phyloP scores from a whole-genome alignment of 2,329 filamentous ascomycete species.

The Paecilomyces formosus region DNA sequence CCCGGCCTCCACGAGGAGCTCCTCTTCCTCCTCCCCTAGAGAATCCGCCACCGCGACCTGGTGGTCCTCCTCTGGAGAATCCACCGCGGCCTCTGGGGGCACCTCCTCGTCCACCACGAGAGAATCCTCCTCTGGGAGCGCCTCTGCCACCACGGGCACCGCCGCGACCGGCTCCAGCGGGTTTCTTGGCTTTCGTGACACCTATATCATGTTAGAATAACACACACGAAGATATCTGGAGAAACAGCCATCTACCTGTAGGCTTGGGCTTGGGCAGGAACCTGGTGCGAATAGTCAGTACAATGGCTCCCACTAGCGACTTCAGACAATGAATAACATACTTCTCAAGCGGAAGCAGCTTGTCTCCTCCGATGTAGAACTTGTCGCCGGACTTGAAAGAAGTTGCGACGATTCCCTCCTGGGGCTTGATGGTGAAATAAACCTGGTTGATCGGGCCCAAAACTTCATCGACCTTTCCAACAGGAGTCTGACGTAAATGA shows the following conservation, averaged over 20 bases:
- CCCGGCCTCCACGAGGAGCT: conserved; percentile 25
- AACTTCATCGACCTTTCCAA: conserved; percentile 97
- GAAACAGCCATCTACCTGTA: conserved; percentile 33
- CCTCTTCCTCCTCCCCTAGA: conserved; percentile 22
- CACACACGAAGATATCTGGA: conserved; percentile 2
- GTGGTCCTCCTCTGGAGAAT: conserved; percentile 42
- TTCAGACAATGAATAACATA: conserved; percentile 22
- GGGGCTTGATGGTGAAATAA: conserved; percentile 96
- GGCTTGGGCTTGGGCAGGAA: conserved; percentile 93
- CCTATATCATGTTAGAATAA: conserved; percentile 38
- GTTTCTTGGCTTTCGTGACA: conserved; percentile 62
- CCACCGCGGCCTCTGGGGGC: conserved; percentile 37
- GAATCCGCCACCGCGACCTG: conserved; percentile 34
- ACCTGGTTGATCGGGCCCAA: conserved; percentile 96
- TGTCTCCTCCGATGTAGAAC: conserved; percentile 92
- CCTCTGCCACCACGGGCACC: conserved; percentile 41
- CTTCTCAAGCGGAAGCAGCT: conserved; percentile 87
- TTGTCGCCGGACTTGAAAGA: conserved; percentile 96
- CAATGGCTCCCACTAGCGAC: background rate
- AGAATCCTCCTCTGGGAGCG: conserved; percentile 33
- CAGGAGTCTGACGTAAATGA: conserved; percentile 52
- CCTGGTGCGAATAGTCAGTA: conserved; percentile 25
- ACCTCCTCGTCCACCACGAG: conserved; percentile 39
- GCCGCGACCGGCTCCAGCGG: conserved; percentile 51
- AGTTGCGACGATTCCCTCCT: conserved; percentile 88